Evolutionary conservation across 768 basidiomycete species (phyloP).

Genomic region (Galerina sulciceps): DNA sequence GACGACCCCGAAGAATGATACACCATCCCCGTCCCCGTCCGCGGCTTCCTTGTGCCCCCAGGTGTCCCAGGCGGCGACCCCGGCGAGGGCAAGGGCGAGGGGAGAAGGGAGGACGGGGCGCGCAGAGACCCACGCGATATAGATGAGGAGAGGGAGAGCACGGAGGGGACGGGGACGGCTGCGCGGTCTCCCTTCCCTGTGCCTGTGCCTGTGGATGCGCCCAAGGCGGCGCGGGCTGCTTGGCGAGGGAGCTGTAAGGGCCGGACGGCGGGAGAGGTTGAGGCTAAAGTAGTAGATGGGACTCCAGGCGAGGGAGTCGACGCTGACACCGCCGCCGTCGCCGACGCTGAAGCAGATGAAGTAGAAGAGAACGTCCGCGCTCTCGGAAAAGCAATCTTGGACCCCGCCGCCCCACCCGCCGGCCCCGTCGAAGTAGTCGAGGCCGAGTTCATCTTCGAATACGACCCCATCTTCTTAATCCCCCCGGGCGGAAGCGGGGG

Average conservation of each 20-base stretch:
- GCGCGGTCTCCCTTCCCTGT: slow-evolving; percentile 32
- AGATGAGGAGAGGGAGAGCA: slow-evolving; percentile 8
- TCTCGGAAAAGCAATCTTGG: slow-evolving; percentile 25
- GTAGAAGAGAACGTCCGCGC: slow-evolving; percentile 27
- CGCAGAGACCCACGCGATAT: slow-evolving; percentile 14
- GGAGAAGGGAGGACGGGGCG: slow-evolving; percentile 16
- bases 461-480: slow-evolving; percentile 19
- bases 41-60: no score
- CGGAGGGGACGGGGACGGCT: slow-evolving; percentile 35
- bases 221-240: slow-evolving; percentile 12
- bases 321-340: slow-evolving; percentile 12
- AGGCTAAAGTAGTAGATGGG: slow-evolving; percentile 14
- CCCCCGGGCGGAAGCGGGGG: slow-evolving; percentile 34
- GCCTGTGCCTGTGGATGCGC: slow-evolving; percentile 23
- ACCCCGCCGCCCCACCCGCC: background rate
- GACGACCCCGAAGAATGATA: slow-evolving; percentile 49
- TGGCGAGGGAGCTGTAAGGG: slow-evolving; percentile 36
- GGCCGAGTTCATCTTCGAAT: background rate
- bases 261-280: slow-evolving; percentile 26
- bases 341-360: slow-evolving; percentile 16
- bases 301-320: background rate
- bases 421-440: background rate
- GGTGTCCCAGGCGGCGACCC: slow-evolving; percentile 7
- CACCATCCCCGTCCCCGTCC: slow-evolving; percentile 74
- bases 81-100: background rate